Conservation (phyloP, 306 rosid species). For the Trichosanthes cucumerina region DNA sequence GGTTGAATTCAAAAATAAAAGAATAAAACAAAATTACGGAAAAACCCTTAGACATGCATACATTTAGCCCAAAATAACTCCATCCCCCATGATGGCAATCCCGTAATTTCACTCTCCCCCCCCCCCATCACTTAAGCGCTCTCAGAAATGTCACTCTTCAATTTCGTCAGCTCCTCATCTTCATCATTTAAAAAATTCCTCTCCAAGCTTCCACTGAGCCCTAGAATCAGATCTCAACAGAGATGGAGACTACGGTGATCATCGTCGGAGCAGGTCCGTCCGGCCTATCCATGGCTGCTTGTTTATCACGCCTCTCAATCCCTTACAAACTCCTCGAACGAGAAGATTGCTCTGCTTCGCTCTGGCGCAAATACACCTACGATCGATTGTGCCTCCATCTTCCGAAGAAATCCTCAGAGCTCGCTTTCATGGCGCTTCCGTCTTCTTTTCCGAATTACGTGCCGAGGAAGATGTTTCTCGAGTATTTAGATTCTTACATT, state of each 20-base stretch:
- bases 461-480: not conserved
- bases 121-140: too few species aligned
- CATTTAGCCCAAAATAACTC: too few species aligned
- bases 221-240: not conserved
- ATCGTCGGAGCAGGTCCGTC: constrained; percentile 58
- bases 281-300: constrained; percentile 40
- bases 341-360: constrained; percentile 49
- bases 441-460: not conserved
- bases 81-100: too few species aligned
- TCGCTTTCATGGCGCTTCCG: constrained; percentile 22
- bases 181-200: too few species aligned
- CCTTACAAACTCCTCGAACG: constrained; percentile 45
- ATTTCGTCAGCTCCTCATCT: too few species aligned
- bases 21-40: too few species aligned
- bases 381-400: constrained; percentile 57
- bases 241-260: constrained; percentile 16
- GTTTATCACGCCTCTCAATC: constrained; percentile 26
- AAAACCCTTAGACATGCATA: too few species aligned
- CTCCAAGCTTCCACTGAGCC: too few species aligned
- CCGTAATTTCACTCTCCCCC: too few species aligned
- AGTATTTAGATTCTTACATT: not conserved
- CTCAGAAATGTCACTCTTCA: too few species aligned
- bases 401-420: constrained; percentile 26
- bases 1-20: too few species aligned
- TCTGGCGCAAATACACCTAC: constrained; percentile 54